Base-by-base conservation (phyloP, 768 basidiomycete species). In the Macrolepiota albuminosa region DNA sequence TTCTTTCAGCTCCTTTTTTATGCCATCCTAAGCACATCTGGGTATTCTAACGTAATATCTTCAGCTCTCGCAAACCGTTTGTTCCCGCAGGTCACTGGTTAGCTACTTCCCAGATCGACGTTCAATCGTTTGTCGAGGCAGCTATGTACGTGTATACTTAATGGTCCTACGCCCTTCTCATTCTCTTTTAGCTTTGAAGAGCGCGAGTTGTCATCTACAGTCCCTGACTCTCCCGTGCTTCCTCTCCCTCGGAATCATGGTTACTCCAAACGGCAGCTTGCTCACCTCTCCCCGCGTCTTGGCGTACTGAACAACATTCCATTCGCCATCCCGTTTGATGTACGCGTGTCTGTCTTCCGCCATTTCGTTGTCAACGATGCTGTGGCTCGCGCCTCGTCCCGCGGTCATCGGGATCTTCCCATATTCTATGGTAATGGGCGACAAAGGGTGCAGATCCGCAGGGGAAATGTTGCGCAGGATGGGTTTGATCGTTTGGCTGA, bases 231-330 rank as follows among this genome's bases (percentile, higher is more conserved):
- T n/a, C 6, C 40, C 16, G 49, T 42, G 43, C 13, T 31, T 54
- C 59, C 54, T 40, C n/a, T 13, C 2, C 39, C 26, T 10, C 37
- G 53, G n/a, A 54, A 40, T n/a, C 26, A 54, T n/a, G 29, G 55
- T 3, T 57, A 60, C 52, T 80, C 84, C 14, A 89, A 88, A 65
- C 87, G 91, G 6, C 87, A 91, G 63, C 72, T 89, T 46, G 84
- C 89, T 0, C 79, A 84, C 59, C 75, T 98, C 54, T 88, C 89
- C 3, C 96, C 95, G 0, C 85, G 94, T 7, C 80, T 98, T 3
- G 93, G 92, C 2, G 81, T 98, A 31, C 83, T 98, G 56, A 92
- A 98, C 76, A 95, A 98, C 72, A 91, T 98, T 58, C 96, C 95
- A 0, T 97, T 97, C 74, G 86, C 93, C 6, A 89, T 98, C 58